phyloP scores from a whole-genome alignment of 306 rosid species.

The Dicorynia guianensis region DNA sequence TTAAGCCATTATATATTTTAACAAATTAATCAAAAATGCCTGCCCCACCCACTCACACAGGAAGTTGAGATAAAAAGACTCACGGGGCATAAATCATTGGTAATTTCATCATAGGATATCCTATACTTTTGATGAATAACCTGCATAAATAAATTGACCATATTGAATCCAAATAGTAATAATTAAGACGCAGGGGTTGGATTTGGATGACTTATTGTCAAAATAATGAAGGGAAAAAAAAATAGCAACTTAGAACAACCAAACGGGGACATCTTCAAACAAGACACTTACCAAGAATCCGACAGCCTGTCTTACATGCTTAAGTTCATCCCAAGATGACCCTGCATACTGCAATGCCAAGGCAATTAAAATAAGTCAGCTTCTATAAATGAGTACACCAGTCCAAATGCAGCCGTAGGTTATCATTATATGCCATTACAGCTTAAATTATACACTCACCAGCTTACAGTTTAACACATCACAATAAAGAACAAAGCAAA shows the following conservation, averaged over 20 bases:
- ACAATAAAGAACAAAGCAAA: neutral
- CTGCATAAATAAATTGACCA: slow-evolving; percentile 52
- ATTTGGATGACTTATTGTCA: slow-evolving; percentile 7
- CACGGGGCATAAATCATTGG: slow-evolving; percentile 94
- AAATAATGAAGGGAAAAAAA: slow-evolving; percentile 13
- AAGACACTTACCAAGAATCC: slow-evolving; percentile 76
- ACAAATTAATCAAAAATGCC: slow-evolving; percentile 20
- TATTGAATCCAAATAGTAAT: slow-evolving; percentile 26
- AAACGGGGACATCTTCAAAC: slow-evolving; percentile 15
- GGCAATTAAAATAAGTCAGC: neutral
- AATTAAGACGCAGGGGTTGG: slow-evolving; percentile 7
- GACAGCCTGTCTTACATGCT: slow-evolving; percentile 90
- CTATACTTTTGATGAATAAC: slow-evolving; percentile 96
- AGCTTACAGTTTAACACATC: slow-evolving; percentile 2
- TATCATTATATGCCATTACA: slow-evolving; percentile 15
- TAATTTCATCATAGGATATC: slow-evolving; percentile 91
- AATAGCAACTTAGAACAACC: neutral
- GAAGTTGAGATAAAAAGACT: slow-evolving; percentile 51
- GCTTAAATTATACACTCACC: neutral
- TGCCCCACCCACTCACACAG: neutral
- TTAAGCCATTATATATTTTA: neutral
- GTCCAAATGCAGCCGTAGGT: slow-evolving; percentile 1
- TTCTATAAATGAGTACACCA: neutral
- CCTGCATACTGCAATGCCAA: slow-evolving; percentile 75
- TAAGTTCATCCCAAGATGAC: slow-evolving; percentile 89